A percentile compares a stretch with the other conserved stretches of the same genome.
phyloP scores from a whole-genome alignment of 208 protist genomes.

The Trypanosoma avium region DNA sequence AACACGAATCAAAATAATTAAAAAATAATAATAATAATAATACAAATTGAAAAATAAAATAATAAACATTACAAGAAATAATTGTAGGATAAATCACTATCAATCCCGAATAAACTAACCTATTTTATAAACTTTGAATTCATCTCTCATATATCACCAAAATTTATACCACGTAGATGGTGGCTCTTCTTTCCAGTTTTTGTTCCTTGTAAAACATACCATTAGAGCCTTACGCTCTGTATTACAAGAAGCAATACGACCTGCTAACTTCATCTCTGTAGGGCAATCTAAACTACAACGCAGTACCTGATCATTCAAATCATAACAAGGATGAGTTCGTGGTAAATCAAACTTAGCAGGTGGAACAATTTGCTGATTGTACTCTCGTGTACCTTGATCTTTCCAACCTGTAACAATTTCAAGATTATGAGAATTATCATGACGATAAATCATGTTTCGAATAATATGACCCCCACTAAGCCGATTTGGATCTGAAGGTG shows the following conservation, averaged over 20 bases:
- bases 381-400: constrained; percentile 64
- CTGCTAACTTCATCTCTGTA: constrained; percentile 70
- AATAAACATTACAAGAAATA: too few species aligned
- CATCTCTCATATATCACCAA: constrained; percentile 25
- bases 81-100: too few species aligned
- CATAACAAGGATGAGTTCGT: constrained; percentile 53
- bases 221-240: constrained; percentile 58
- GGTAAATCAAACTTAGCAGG: constrained; percentile 41
- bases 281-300: constrained; percentile 60
- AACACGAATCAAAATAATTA: background rate
- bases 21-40: constrained; percentile 21
- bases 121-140: background rate
- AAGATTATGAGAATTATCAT: constrained; percentile 48
- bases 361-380: constrained; percentile 65
- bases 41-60: constrained; percentile 3
- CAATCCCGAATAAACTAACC: background rate
- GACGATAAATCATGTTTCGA: constrained; percentile 81
- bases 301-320: constrained; percentile 47
- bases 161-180: constrained; percentile 42
- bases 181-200: constrained; percentile 42
- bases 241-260: constrained; percentile 67
- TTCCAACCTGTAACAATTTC: constrained; percentile 77
- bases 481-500: constrained; percentile 49
- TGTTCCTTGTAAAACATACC: constrained; percentile 71
- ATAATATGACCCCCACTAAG: constrained; percentile 71